Base-by-base conservation (phyloP, 331 rosid genomes). In the Rhamnella rubrinervis region DNA sequence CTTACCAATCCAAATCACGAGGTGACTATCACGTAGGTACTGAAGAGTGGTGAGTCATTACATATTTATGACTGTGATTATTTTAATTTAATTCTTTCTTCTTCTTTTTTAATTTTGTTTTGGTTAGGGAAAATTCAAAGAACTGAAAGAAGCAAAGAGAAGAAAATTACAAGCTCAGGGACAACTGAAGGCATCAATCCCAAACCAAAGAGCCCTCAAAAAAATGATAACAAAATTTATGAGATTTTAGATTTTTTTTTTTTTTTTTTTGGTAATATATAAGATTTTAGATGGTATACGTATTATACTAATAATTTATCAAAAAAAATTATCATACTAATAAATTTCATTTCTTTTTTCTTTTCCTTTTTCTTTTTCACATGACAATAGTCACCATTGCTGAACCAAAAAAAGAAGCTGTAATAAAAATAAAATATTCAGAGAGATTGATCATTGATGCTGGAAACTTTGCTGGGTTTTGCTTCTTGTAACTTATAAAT, bases 41-140 rank as follows among this genome's bases (percentile, higher is more conserved):
- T 7, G 59, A 85, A 75, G 84, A 80, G 88, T 81, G 76, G 12
- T 3, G 20, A 7, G 4, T 2, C 59, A 55, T 44, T 62, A 35
- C n/a, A 75, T 13, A 18, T 4, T 21, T 11, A 66, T 64, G 70
- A 64, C 1, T 15, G 14, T 55, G 18, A 71, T 56, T 23, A 44
- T 41, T 16, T 72, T 63, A 39, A 6, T n/a, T 58, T 4, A 16
- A 31, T 51, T 21, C 16, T 38, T 71, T 58, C 26, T 4, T 61
- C 12, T 20, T 18, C 14, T 71, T 51, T 26, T 44, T 26, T 23
- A 10, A 46, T 71, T 7, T 7, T 10, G 31, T 28, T n/a, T 28
- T 6, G 2, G n/a, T 38, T 40, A 12, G 9, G 47, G 47, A 40
- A 40, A 8, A 41, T 41, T 41, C 49, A 10, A 41, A 1, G 12